phyloP scores from a whole-genome alignment of 768 basidiomycete genomes.

The Hypholoma fasciculare region DNA sequence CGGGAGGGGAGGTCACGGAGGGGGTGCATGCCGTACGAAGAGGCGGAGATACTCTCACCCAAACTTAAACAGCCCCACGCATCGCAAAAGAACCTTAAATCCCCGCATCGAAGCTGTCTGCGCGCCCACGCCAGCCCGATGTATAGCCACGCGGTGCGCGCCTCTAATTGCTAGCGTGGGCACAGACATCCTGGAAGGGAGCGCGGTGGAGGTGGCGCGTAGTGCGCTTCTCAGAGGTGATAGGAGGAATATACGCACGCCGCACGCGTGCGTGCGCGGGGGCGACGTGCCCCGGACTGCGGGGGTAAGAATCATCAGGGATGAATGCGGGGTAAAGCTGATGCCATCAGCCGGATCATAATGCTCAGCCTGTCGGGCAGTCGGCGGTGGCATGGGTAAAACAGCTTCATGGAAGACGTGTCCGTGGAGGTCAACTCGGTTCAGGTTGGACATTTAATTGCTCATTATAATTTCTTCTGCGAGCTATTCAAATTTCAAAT shows the following conservation, averaged over 20 bases:
- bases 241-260: neutral
- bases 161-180: too few relatives aligned
- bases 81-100: neutral
- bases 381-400: neutral
- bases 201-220: neutral
- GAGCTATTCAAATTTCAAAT: too few relatives aligned
- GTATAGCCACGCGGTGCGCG: neutral
- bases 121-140: neutral
- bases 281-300: constrained; percentile 8
- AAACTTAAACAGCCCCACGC: neutral
- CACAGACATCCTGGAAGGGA: neutral
- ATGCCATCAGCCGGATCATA: constrained; percentile 5
- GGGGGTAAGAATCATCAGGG: constrained; percentile 3
- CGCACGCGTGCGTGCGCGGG: neutral
- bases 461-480: too few relatives aligned
- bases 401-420: neutral
- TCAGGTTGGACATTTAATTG: too few relatives aligned
- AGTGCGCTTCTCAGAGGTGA: neutral
- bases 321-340: constrained; percentile 5
- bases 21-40: neutral
- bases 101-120: neutral
- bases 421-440: too few relatives aligned
- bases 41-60: neutral
- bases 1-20: neutral
- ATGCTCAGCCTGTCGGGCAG: neutral